Evolutionary conservation across 148 eudicot species (phyloP).

Genomic region (Nyssa sinensis): DNA sequence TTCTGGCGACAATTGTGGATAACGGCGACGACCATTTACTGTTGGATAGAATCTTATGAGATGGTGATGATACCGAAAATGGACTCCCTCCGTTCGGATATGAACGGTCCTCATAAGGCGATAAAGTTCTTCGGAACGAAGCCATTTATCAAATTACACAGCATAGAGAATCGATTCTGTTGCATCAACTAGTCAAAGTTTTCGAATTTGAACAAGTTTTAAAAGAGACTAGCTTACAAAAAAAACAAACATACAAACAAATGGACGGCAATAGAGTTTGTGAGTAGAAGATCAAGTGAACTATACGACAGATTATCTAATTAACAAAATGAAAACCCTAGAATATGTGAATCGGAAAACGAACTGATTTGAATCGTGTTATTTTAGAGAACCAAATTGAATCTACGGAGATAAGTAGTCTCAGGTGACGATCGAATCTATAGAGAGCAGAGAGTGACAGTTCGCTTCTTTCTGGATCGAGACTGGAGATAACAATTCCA

Average conservation of each 20-base stretch:
- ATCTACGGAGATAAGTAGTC: background rate
- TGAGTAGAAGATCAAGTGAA: background rate
- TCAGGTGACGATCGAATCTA: background rate
- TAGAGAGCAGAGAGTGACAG: background rate
- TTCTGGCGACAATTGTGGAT: conserved; percentile 18
- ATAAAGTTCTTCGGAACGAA: conserved; percentile 75
- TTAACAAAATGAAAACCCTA: background rate
- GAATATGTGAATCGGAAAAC: background rate
- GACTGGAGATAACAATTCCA: background rate
- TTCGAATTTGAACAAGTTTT: background rate
- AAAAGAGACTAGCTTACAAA: background rate
- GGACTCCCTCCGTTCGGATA: conserved; percentile 55
- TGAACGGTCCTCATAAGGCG: conserved; percentile 56
- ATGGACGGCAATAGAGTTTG: background rate
- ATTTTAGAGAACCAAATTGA: background rate
- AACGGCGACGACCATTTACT: conserved; percentile 25
- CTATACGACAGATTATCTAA: too few species aligned
- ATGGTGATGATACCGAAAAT: conserved; percentile 44
- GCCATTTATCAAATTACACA: conserved; percentile 50
- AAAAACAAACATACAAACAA: background rate
- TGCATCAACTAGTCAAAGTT: too few species aligned
- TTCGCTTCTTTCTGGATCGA: background rate
- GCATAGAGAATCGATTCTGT: conserved; percentile 1
- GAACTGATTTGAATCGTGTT: background rate
- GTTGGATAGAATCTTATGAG: conserved; percentile 43